Percentiles rank a stretch among this genome's conserved stretches.
These are phyloP conservation scores for Xylariales sp. DNA, from an alignment of 2,329 filamentous ascomycete species.

Conservation along the genomic window DNA sequence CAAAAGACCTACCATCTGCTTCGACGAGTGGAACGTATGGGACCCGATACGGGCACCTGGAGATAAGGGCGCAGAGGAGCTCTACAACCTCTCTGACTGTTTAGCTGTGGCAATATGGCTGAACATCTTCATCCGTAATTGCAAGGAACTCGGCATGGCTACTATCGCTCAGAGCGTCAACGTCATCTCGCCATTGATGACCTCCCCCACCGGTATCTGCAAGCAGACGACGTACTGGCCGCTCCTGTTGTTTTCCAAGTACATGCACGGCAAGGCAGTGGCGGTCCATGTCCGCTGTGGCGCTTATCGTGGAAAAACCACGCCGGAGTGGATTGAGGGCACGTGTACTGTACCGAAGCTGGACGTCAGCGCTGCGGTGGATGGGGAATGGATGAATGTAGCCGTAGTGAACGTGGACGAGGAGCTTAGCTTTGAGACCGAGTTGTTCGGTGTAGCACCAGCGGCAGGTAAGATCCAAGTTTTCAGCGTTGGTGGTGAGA, in stretches of 20 bases:
- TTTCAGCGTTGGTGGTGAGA: constrained; percentile 5
- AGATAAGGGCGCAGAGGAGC: constrained; percentile 66
- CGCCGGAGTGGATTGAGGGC: constrained; percentile 60
- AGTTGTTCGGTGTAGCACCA: constrained; percentile 49
- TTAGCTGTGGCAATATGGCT: constrained; percentile 71
- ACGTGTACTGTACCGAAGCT: constrained; percentile 61
- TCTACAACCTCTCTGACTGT: constrained; percentile 70
- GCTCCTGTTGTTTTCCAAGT: constrained; percentile 61
- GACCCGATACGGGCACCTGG: constrained; percentile 67
- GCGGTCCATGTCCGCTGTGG: constrained; percentile 59
- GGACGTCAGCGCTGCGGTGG: constrained; percentile 60
- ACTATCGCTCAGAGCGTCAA: constrained; percentile 76
- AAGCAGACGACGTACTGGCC: constrained; percentile 77
- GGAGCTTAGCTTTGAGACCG: constrained; percentile 52
- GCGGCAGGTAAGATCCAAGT: constrained; percentile 5
- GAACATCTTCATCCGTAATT: constrained; percentile 72
- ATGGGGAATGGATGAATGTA: constrained; percentile 53
- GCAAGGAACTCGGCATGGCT: constrained; percentile 68
- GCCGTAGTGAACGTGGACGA: constrained; percentile 71
- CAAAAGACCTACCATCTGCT: constrained; percentile 60
- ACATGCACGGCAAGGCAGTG: constrained; percentile 70
- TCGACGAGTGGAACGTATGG: constrained; percentile 86
- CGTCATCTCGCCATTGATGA: constrained; percentile 74
- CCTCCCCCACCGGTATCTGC: constrained; percentile 55
- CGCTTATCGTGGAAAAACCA: constrained; percentile 62